Base-by-base conservation (phyloP, 441 rosid genomes). In the Pelargonium fulgidum region DNA sequence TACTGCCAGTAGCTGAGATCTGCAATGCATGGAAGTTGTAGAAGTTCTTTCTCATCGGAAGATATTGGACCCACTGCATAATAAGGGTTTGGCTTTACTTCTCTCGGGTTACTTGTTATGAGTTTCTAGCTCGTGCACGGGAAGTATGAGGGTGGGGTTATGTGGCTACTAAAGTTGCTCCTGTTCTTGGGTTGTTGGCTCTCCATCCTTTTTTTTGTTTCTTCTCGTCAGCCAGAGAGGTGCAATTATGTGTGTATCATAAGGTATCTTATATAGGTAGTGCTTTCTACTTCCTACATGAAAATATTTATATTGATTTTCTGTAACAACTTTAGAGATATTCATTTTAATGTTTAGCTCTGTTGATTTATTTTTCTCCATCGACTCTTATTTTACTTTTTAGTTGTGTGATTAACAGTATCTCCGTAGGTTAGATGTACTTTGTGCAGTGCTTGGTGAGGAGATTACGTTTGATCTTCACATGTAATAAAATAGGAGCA, bases 241-340 rank as follows among this genome's bases (percentile, higher is more conserved):
- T 79, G 70, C 66, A 80, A 66, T 74, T 68, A 72, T 77, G 76
- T 86, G 65, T 61, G 85, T 81, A 83, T 74, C 79, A 78, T 81
- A 85, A 70, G 70, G 78, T 74, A 75, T 78, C 77, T 64, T 75
- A 80, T 78, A 79, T 70, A 73, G 70, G 64, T 77, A 71, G 72
- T 70, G 73, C 67, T 54, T 64, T 75, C 72, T 73, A 78, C 77
- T 66, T 72, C 72, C 72, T 68, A 45, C 70, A 36, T 64, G 76
- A 73, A 74, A 68, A 61, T 73, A 71, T 77, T 78, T 73, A 64
- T 73, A 62, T 72, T 71, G 20, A 39, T 36, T 64, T 29, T 64
- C 16, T 80, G 82, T 78, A 76, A 80, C 77, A 76, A 72, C 76
- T 79, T 72, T 74, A 74, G 77, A 66, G 41, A 62, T 26, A 22